Conservation (phyloP, 208 protist species). For the Crithidia sp. region DNA sequence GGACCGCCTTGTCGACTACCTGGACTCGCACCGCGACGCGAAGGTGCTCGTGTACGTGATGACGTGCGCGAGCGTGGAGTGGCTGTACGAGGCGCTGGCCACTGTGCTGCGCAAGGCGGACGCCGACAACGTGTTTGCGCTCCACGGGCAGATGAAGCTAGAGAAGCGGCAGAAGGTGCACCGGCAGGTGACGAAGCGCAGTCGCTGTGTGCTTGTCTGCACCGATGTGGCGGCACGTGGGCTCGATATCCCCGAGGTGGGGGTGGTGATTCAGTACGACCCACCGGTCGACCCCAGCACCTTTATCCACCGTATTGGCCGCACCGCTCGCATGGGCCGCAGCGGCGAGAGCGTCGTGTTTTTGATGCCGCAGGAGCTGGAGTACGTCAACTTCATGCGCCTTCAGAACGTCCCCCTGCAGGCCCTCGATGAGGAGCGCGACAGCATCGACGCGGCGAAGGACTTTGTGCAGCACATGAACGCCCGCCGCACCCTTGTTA, state of each 20-base stretch:
- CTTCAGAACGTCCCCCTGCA: slow-evolving; percentile 90
- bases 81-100: slow-evolving; percentile 80
- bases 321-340: slow-evolving; percentile 96
- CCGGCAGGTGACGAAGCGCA: slow-evolving; percentile 57
- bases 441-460: slow-evolving; percentile 61
- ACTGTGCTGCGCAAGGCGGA: slow-evolving; percentile 66
- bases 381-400: slow-evolving; percentile 93
- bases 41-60: slow-evolving; percentile 95
- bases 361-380: slow-evolving; percentile 92
- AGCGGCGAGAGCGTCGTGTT: slow-evolving; percentile 93
- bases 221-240: slow-evolving; percentile 96
- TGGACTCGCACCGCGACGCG: slow-evolving; percentile 53
- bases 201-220: slow-evolving; percentile 93
- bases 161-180: slow-evolving; percentile 90
- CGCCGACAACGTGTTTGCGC: slow-evolving; percentile 72
- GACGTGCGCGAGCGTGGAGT: slow-evolving; percentile 93
- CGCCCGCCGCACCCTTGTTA: slow-evolving; percentile 73
- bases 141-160: slow-evolving; percentile 94
- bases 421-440: slow-evolving; percentile 73
- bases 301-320: slow-evolving; percentile 97
- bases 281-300: slow-evolving; percentile 93
- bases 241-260: slow-evolving; percentile 96
- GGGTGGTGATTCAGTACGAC: slow-evolving; percentile 98
- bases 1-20: slow-evolving; percentile 85
- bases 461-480: slow-evolving; percentile 65